Conservation (phyloP, 768 basidiomycete species). For the Leucosporidium yakuticum region DNA sequence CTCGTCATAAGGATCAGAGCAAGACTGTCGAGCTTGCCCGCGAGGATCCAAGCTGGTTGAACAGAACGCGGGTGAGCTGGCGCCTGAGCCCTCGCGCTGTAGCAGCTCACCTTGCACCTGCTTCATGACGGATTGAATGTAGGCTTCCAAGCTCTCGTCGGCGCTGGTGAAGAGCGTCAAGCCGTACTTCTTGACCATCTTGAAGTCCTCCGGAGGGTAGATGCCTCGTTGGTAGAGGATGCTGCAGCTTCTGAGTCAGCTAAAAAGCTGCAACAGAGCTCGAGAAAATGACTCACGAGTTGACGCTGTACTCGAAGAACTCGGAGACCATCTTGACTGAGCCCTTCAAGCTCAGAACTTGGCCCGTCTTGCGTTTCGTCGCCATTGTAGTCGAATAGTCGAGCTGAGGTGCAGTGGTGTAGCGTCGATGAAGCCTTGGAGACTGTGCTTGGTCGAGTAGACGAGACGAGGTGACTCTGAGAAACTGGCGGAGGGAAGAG, state of each 20-base stretch:
- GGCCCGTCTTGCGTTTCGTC: background rate
- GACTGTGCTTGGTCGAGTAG: too few relatives aligned
- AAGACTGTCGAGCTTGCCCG: slow-evolving; percentile 83
- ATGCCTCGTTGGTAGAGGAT: slow-evolving; percentile 95
- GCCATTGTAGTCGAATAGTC: too few relatives aligned
- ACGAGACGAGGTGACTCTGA: too few relatives aligned
- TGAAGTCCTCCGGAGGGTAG: slow-evolving; percentile 94
- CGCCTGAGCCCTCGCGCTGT: background rate
- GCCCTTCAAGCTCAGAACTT: slow-evolving; percentile 83
- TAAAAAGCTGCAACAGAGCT: background rate
- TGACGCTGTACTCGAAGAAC: slow-evolving; percentile 99
- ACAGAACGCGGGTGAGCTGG: background rate
- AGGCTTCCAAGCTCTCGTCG: slow-evolving; percentile 85
- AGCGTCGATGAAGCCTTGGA: too few relatives aligned
- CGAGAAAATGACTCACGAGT: slow-evolving; percentile 61
- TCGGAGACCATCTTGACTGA: slow-evolving; percentile 90
- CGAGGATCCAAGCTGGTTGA: slow-evolving; percentile 79
- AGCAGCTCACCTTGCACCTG: slow-evolving; percentile 76
- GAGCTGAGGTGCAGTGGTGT: too few relatives aligned
- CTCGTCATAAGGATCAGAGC: slow-evolving; percentile 94
- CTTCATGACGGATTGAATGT: slow-evolving; percentile 84
- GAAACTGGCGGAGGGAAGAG: too few relatives aligned
- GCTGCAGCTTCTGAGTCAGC: slow-evolving; percentile 45
- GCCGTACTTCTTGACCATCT: slow-evolving; percentile 97
- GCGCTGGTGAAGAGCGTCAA: slow-evolving; percentile 91